Evolutionary conservation across 345 rosid species (phyloP), one percentile per base, ranked within the genome.

Genomic region (Gynandropsis gynandra): DNA sequence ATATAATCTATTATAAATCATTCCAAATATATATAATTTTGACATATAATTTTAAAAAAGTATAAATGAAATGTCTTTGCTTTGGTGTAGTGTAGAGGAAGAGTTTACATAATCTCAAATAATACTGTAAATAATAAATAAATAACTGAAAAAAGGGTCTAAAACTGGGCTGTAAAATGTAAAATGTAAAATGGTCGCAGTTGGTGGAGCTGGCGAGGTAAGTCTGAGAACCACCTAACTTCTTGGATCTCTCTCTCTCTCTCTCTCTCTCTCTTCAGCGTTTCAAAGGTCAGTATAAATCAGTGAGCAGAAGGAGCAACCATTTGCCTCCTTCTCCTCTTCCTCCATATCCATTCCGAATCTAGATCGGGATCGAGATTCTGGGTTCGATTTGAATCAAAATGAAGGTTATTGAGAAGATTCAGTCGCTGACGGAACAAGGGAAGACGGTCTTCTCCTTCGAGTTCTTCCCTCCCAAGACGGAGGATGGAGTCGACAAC

Each of bases 391-490:
- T 36, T 17, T 19, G 43, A 56, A 0, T 8, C 16, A 67, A 57
- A 46, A 92, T 92, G 98, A 92, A 88, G 83, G 97, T 88, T 27
- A 76, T 92, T 9, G 94, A 83, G 16, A 92, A 85, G 77, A 81
- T 92, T 19, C 72, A 65, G 12, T 71, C 73, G 9, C 50, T 66
- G 10, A 54, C 66, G 3, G 64, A 34, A 0, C 43, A 63, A 36
- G 76, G 74, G 19, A 66, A 73, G 63, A 84, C 81, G 0, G 89
- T 78, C 4, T 93, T 93, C 78, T 93, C 99, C 42, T 93, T 93
- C 65, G 99, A 93, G 72, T 93, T 85, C 79, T 93, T 93, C 70
- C 99, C 97, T 1, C 99, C 99, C 0, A 93, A 88, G 72, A 93
- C 99, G 0, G 95, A 88, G 10, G 99, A 93, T 61, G 99, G 97